Conservation (phyloP, 805 yeast species). For the Candida easanensis region DNA sequence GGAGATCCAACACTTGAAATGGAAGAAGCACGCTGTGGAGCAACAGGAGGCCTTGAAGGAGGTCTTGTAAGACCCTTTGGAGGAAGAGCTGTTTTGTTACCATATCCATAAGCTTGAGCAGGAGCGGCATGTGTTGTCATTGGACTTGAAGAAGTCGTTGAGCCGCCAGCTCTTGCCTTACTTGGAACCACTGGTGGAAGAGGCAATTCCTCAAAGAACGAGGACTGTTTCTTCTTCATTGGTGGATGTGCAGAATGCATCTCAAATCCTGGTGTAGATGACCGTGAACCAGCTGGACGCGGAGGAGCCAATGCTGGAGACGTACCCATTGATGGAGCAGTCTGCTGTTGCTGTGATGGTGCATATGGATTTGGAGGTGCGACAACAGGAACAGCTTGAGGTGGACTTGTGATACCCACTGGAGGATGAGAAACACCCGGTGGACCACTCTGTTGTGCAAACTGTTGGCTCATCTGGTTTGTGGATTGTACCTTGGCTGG, state of each 20-base stretch:
- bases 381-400: not conserved
- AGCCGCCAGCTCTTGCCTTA: conserved; percentile 10
- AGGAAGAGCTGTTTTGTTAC: not conserved
- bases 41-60: conserved; percentile 2
- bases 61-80: conserved; percentile 10
- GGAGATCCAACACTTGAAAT: conserved; percentile 10
- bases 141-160: conserved; percentile 8
- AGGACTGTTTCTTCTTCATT: conserved; percentile 32
- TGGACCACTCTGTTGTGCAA: conserved; percentile 1
- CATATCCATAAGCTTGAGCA: not conserved
- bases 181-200: conserved; percentile 27
- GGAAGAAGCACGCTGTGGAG: conserved; percentile 2
- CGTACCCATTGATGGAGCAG: too few species aligned
- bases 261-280: not conserved
- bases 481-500: conserved; percentile 21
- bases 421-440: not conserved
- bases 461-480: conserved; percentile 13
- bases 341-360: too few species aligned
- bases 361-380: not conserved
- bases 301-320: too few species aligned
- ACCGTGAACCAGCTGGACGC: not conserved
- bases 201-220: conserved; percentile 63
- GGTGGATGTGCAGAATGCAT: conserved; percentile 6
- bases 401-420: not conserved
- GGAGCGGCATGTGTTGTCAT: not conserved